Evolutionary conservation across 2,329 filamentous ascomycete genomes (phyloP), one percentile per base, ranked within the genome.

Genomic region (Tricladium varicosporioides): DNA sequence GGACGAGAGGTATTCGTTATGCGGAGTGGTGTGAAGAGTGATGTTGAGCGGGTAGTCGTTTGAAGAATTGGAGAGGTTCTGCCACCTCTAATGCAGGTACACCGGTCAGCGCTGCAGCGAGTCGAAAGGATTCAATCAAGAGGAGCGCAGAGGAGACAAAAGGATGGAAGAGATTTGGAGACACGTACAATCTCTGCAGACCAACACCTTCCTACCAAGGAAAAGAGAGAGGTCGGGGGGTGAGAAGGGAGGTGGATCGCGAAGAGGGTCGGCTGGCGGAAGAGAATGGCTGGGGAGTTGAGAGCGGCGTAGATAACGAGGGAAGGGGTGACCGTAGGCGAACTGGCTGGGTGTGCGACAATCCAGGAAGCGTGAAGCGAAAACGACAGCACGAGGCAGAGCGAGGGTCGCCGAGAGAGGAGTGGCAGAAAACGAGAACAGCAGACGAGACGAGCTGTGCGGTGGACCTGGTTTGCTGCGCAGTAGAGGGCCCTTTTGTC

Each of bases 31-130:
- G 56, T 53, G 42, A 45, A 27, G 51, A 32, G 40, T 46, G 56
- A 13, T 46, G 49, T 48, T 45, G 32, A 31, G 22, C 15, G 53
- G 47, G 51, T 52, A 56, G 55, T 51, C 56, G 57, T 60, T 55
- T 57, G 60, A 60, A 59, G 58, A 63, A 65, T 65, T 62, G 62
- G 63, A 61, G 59, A 57, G 59, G 53, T 65, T 64, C 60, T 63
- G 59, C 65, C 63, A 70, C 64, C 64, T 70, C 67, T 71, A 67
- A 68, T 70, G 69, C 69, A 71, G 68, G 68, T 69, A 69, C 70
- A 65, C 62, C 56, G 61, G 62, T 68, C 65, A 68, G 64, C 64
- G 60, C 60, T 65, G 66, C 68, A 70, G 60, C 60, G 64, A 54
- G 55, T 60, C 57, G 58, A 63, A 59, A 63, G 62, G 59, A 65